Conservation (phyloP, 164 flowering plant genomes). For the Dillenia suffruticosa region DNA sequence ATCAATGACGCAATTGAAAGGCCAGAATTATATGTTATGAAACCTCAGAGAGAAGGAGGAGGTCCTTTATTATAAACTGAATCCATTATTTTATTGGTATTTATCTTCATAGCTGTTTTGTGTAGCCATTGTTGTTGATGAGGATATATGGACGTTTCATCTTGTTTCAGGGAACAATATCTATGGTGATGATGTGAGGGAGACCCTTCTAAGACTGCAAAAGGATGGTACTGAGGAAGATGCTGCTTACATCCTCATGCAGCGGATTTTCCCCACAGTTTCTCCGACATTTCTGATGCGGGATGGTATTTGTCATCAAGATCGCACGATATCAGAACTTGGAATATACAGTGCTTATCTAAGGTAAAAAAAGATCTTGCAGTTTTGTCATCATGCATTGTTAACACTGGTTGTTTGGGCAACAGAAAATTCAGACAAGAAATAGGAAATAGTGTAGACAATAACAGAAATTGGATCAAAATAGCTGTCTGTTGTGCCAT, state of each 20-base stretch:
- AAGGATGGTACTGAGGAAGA: constrained; percentile 60
- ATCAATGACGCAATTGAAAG: constrained; percentile 61
- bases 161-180: constrained; percentile 74
- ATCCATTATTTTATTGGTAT: neutral
- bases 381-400: too few relatives aligned
- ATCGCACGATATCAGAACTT: constrained; percentile 76
- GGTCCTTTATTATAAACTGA: constrained; percentile 33
- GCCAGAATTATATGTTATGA: constrained; percentile 85
- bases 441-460: too few relatives aligned
- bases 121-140: too few relatives aligned
- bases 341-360: constrained; percentile 88
- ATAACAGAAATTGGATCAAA: too few relatives aligned
- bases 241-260: constrained; percentile 95
- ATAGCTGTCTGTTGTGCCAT: too few relatives aligned
- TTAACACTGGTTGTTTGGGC: too few relatives aligned
- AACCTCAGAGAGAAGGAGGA: constrained; percentile 99
- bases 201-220: constrained; percentile 53
- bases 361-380: constrained; percentile 37
- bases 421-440: too few relatives aligned
- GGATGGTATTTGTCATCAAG: constrained; percentile 73
- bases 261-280: constrained; percentile 72
- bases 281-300: constrained; percentile 56
- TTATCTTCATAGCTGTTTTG: too few relatives aligned
- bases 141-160: neutral
- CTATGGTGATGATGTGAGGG: constrained; percentile 73